A percentile compares a stretch with the other conserved stretches of the same genome.
Conservation (phyloP, 176 grass and related monocot genomes). For the Saccharum spontaneum region DNA sequence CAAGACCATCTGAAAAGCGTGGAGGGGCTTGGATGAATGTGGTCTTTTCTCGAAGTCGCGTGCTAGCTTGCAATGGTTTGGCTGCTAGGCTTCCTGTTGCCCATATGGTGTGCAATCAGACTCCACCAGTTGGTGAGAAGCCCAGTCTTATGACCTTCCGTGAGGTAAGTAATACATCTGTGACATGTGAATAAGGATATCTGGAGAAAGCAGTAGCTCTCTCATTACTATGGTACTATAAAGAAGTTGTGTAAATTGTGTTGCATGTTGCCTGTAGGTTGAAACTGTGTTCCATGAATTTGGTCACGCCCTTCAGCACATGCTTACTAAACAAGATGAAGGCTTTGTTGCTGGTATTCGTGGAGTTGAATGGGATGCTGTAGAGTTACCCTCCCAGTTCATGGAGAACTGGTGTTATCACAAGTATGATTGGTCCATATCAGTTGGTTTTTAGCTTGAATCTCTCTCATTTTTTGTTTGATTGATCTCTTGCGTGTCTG, state of each 20-base stretch:
- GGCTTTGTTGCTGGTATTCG: slow-evolving; percentile 89
- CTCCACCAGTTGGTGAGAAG: slow-evolving; percentile 86
- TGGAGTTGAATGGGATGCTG: slow-evolving; percentile 98
- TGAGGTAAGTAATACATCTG: slow-evolving; percentile 59
- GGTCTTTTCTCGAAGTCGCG: slow-evolving; percentile 82
- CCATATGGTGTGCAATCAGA: slow-evolving; percentile 98
- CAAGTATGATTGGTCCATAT: slow-evolving; percentile 52
- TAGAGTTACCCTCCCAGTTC: slow-evolving; percentile 96
- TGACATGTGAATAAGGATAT: slow-evolving; percentile 10
- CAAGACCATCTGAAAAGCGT: slow-evolving; percentile 94
- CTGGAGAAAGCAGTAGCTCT: not conserved
- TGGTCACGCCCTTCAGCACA: slow-evolving; percentile 98
- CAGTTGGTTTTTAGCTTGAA: slow-evolving; percentile 9
- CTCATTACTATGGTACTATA: slow-evolving; percentile 1
- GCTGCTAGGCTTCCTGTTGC: slow-evolving; percentile 87
- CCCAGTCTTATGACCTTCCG: slow-evolving; percentile 99
- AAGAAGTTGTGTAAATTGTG: not conserved
- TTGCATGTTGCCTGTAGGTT: slow-evolving; percentile 58
- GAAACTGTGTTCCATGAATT: slow-evolving; percentile 99
- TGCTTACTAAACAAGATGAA: slow-evolving; percentile 98
- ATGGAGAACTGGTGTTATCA: slow-evolving; percentile 99
- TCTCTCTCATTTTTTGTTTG: not conserved
- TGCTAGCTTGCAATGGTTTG: slow-evolving; percentile 68
- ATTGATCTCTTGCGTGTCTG: slow-evolving; percentile 10
- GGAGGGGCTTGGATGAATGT: slow-evolving; percentile 98